These are phyloP conservation scores for Geotrichum siamense DNA, from an alignment of 1,139 yeast species.

Conservation along the genomic window DNA sequence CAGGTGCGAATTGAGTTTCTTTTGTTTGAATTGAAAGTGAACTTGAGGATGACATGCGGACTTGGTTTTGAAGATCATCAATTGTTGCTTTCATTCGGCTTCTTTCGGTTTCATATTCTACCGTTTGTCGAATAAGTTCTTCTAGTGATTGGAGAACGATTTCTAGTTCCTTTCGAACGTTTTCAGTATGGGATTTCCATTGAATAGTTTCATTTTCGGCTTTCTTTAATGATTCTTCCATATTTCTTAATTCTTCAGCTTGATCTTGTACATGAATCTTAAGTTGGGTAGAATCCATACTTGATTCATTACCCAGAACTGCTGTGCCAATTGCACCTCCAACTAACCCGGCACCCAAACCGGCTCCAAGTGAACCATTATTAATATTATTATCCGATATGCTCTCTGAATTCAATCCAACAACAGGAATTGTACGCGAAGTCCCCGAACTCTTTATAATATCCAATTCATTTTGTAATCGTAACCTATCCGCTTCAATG, in stretches of 20 bases:
- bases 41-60: neutral
- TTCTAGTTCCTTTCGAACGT: slow-evolving; percentile 31
- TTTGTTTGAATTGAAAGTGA: slow-evolving; percentile 14
- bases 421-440: too few species aligned
- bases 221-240: slow-evolving; percentile 26
- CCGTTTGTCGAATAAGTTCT: slow-evolving; percentile 35
- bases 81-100: slow-evolving; percentile 27
- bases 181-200: slow-evolving; percentile 31
- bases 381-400: too few species aligned
- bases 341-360: too few species aligned
- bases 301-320: too few species aligned
- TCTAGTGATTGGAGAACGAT: slow-evolving; percentile 32
- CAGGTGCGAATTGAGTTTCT: neutral
- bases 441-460: too few species aligned
- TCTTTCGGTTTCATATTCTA: slow-evolving; percentile 35
- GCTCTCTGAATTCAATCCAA: too few species aligned
- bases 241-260: slow-evolving; percentile 2
- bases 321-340: too few species aligned
- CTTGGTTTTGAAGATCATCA: slow-evolving; percentile 21
- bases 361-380: too few species aligned
- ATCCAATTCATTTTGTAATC: too few species aligned
- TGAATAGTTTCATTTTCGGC: slow-evolving; percentile 28
- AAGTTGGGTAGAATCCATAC: too few species aligned
- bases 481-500: too few species aligned
- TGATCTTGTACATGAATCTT: too few species aligned